A percentile compares a stretch with the other conserved stretches of the same genome.
phyloP scores from a whole-genome alignment of 352 stramenopile genomes.

The Thalassiosira mediterranea region DNA sequence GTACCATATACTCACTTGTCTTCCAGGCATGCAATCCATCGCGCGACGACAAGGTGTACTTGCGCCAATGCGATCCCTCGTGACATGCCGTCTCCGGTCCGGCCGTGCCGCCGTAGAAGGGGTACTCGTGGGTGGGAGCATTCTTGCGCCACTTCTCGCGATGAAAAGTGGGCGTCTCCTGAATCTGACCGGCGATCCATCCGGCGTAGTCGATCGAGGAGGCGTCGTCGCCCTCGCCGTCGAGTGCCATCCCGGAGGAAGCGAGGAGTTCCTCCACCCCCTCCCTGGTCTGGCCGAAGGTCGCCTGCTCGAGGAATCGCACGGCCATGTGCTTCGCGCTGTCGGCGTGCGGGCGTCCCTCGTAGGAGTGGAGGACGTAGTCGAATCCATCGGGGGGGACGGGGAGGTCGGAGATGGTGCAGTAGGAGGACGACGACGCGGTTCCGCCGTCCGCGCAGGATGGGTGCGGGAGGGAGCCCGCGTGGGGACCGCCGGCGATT shows the following conservation, averaged over 20 bases:
- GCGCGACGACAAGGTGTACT: neutral
- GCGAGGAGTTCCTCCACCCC: constrained; percentile 19
- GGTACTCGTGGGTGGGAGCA: neutral
- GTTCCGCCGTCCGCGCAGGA: neutral
- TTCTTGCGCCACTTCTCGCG: neutral
- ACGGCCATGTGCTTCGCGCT: constrained; percentile 12
- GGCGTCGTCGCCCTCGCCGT: neutral
- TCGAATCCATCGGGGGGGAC: neutral
- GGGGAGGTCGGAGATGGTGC: neutral
- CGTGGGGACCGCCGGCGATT: constrained; percentile 14
- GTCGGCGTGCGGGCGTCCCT: neutral
- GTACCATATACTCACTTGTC: no score
- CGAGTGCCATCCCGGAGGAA: neutral
- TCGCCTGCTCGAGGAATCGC: constrained; percentile 59
- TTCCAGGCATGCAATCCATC: neutral
- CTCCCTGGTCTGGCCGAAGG: constrained; percentile 39
- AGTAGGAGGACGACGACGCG: neutral
- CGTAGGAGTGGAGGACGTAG: constrained; percentile 15
- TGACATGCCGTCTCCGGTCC: neutral
- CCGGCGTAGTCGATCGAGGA: constrained; percentile 7
- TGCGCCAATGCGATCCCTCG: neutral
- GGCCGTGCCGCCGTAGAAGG: neutral
- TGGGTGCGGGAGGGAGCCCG: neutral
- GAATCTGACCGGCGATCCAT: constrained; percentile 50
- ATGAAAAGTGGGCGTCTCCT: constrained; percentile 6